These are phyloP conservation scores for Galeopsis tetrahit DNA, from an alignment of 257 asterid genomes.

Conservation along the genomic window DNA sequence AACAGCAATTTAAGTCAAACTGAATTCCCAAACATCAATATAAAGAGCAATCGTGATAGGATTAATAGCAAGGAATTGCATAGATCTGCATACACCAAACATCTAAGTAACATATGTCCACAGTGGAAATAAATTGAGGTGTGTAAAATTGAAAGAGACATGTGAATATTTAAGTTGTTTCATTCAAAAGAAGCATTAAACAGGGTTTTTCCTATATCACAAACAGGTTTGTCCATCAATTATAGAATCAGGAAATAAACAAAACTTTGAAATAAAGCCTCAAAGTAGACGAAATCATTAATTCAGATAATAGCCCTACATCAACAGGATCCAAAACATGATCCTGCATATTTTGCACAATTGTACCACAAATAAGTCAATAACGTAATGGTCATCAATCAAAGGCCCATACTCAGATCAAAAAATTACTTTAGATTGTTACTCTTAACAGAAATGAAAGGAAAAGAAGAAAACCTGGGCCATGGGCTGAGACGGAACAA, in stretches of 20 bases:
- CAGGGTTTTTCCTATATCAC: neutral
- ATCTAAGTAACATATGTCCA: neutral
- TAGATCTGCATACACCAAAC: constrained; percentile 7
- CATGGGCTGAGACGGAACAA: constrained; percentile 96
- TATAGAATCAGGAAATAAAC: neutral
- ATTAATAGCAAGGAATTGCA: neutral
- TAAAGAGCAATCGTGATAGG: neutral
- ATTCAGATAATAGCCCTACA: neutral
- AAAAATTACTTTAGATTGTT: neutral
- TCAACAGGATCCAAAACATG: neutral
- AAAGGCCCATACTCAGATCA: constrained; percentile 16
- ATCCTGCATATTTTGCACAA: constrained; percentile 1
- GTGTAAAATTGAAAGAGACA: constrained; percentile 12
- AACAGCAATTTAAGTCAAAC: constrained; percentile 13
- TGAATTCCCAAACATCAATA: neutral
- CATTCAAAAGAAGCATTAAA: constrained; percentile 8
- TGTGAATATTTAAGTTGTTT: neutral
- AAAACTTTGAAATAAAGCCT: neutral
- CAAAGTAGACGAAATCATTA: neutral
- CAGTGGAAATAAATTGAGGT: neutral
- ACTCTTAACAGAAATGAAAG: neutral
- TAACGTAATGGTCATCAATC: neutral
- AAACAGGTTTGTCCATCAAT: neutral
- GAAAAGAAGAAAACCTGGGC: constrained; percentile 72
- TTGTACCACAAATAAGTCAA: neutral